Base-by-base conservation (phyloP, 2,329 filamentous ascomycete species). In the Diplodia corticola region DNA sequence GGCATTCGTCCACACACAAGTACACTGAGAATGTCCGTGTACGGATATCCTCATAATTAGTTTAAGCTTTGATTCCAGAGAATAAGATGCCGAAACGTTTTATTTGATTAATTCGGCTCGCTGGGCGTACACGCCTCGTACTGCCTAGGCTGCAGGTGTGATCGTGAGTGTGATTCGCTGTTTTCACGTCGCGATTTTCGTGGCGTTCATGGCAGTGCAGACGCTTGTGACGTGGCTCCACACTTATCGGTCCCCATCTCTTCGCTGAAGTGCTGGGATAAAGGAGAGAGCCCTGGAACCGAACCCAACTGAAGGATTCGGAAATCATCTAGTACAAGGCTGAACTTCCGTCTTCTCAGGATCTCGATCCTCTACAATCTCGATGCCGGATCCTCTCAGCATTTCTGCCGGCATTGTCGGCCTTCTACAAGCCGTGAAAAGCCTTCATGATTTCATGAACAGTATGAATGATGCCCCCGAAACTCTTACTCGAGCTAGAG, bases 31-130 rank as follows among this genome's bases (percentile, higher is more conserved):
- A n/a, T 1, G 2, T 44, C 5, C 37, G 37, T 17, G 1, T n/a
- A n/a, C n/a, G 17, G 5, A 7, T 37, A 1, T 1, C 9, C 2
- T 7, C 0, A 20, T 9, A 44, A 1, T 33, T 10, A 33, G 7
- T 9, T 5, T 12, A 44, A 6, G 15, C 17, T n/a, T 7, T 40
- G 2, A 4, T 6, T 33, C 30, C 5, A 44, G 17, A 3, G 37
- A 44, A 44, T 7, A 17, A 44, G 1, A 44, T 1, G 0, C 7
- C 9, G 3, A 15, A 6, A 2, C n/a, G 37, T 5, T 40, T 40
- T 40, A 6, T 40, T 44, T 2, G 17, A n/a, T 9, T 9, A 0
- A n/a, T n/a, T 20, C 17, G 9, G 37, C 5, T n/a, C 1, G 17
- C n/a, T 3, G 3, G 17, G 17, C 17, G n/a, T n/a, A 44, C 37